Conservation (phyloP, 768 basidiomycete genomes). For the Amanita pseudoporphyria region DNA sequence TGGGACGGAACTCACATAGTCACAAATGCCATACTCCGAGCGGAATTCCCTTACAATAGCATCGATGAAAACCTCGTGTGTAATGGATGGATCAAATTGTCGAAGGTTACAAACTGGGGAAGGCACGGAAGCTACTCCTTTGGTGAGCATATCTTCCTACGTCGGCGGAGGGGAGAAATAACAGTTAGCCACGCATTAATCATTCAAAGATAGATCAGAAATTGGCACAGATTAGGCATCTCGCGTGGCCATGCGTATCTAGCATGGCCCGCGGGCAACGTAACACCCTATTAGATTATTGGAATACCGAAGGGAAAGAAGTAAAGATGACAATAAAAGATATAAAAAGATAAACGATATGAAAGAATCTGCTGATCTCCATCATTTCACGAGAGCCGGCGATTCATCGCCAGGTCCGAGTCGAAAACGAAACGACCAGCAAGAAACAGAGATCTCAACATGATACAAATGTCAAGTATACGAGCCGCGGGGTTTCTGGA, state of each 20-base stretch:
- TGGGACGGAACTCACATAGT: conserved; percentile 16
- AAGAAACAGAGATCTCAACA: too few relatives aligned
- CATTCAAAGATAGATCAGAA: neutral
- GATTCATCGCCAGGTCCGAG: too few relatives aligned
- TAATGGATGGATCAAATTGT: conserved; percentile 37
- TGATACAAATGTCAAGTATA: too few relatives aligned
- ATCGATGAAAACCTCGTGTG: conserved; percentile 61
- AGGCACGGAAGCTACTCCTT: conserved; percentile 83
- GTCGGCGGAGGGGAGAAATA: neutral
- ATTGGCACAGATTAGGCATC: neutral
- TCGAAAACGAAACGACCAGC: too few relatives aligned
- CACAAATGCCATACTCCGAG: conserved; percentile 37
- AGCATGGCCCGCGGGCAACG: neutral
- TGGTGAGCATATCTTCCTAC: conserved; percentile 73
- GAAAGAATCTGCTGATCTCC: too few relatives aligned
- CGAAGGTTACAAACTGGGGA: conserved; percentile 86
- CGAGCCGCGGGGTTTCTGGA: too few relatives aligned
- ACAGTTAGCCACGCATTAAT: neutral
- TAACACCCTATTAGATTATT: neutral
- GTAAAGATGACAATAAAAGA: neutral
- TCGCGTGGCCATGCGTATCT: neutral
- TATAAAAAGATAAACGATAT: too few relatives aligned
- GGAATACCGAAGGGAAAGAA: neutral
- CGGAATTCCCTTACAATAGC: conserved; percentile 65
- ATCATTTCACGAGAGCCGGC: too few relatives aligned